Percentiles rank a stretch among this genome's conserved stretches.
Evolutionary conservation across 495 filamentous ascomycete species (phyloP).

Genomic region (Penicillium lagena): DNA sequence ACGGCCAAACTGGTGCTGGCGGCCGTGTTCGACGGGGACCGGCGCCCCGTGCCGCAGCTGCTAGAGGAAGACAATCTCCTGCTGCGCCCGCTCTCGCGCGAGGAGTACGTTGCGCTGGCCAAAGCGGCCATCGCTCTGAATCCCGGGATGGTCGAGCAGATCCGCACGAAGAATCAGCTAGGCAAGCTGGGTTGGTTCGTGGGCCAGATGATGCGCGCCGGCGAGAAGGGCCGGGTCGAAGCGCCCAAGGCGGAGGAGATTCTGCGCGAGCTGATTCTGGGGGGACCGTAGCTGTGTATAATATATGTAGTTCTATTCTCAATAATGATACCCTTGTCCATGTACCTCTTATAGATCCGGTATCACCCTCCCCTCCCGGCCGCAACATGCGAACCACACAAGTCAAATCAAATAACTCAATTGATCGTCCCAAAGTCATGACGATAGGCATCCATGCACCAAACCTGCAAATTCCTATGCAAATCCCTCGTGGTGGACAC

Average conservation of each 20-base stretch:
- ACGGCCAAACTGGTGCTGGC: slow-evolving; percentile 70
- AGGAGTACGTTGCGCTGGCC: slow-evolving; percentile 41
- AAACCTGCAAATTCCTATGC: too few species aligned
- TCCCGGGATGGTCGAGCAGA: slow-evolving; percentile 58
- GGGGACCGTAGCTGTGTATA: slow-evolving; percentile 5
- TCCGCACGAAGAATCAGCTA: slow-evolving; percentile 55
- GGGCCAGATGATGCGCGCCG: slow-evolving; percentile 79
- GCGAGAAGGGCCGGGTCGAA: slow-evolving; percentile 71
- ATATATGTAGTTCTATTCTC: background rate
- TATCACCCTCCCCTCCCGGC: background rate
- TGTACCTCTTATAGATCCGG: background rate
- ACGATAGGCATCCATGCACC: too few species aligned
- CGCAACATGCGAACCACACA: background rate
- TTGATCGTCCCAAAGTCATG: too few species aligned
- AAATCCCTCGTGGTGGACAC: slow-evolving; percentile 12
- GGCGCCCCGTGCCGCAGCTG: slow-evolving; percentile 48
- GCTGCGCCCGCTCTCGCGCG: slow-evolving; percentile 49
- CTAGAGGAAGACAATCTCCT: slow-evolving; percentile 62
- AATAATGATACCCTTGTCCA: background rate
- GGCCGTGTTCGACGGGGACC: slow-evolving; percentile 48
- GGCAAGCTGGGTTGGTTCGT: slow-evolving; percentile 85
- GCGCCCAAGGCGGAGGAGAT: slow-evolving; percentile 63
- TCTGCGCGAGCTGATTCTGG: slow-evolving; percentile 50
- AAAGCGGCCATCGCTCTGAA: slow-evolving; percentile 40
- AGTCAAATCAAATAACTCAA: background rate